Evolutionary conservation across 495 filamentous ascomycete species (phyloP).

Genomic region (Paragyromitra xinjiangensis): DNA sequence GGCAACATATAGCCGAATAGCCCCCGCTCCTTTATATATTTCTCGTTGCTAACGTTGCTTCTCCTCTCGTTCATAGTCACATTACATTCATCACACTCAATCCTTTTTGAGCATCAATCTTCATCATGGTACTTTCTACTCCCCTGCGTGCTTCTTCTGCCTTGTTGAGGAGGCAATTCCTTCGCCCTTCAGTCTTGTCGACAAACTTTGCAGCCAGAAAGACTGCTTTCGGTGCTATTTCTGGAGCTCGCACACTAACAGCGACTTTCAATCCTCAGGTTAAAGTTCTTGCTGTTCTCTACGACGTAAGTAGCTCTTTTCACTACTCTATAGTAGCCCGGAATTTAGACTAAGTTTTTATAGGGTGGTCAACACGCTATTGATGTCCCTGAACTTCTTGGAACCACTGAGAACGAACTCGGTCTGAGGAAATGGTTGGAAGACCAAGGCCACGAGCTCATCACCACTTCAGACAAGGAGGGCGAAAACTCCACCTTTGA

Average conservation of each 20-base stretch:
- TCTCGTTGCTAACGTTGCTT: conserved; percentile 22
- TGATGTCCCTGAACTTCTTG: conserved; percentile 84
- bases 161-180: conserved; percentile 60
- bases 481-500: conserved; percentile 93
- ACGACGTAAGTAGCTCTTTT: conserved; percentile 69
- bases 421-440: conserved; percentile 96
- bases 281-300: conserved; percentile 78
- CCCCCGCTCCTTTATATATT: conserved; percentile 40
- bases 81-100: conserved; percentile 10
- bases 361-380: conserved; percentile 74
- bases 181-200: conserved; percentile 66
- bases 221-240: conserved; percentile 55
- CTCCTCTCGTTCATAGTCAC: background rate
- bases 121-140: conserved; percentile 77
- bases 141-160: conserved; percentile 67
- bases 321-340: background rate
- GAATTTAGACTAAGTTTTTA: conserved; percentile 32
- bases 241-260: conserved; percentile 61
- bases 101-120: conserved; percentile 26
- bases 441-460: conserved; percentile 90
- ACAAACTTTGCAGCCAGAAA: conserved; percentile 59
- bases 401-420: conserved; percentile 97
- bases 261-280: conserved; percentile 66
- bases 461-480: conserved; percentile 98
- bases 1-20: conserved; percentile 42